These are phyloP conservation scores for Helotiales sp. DNA, from an alignment of 2,329 filamentous ascomycete genomes.

Conservation along the genomic window DNA sequence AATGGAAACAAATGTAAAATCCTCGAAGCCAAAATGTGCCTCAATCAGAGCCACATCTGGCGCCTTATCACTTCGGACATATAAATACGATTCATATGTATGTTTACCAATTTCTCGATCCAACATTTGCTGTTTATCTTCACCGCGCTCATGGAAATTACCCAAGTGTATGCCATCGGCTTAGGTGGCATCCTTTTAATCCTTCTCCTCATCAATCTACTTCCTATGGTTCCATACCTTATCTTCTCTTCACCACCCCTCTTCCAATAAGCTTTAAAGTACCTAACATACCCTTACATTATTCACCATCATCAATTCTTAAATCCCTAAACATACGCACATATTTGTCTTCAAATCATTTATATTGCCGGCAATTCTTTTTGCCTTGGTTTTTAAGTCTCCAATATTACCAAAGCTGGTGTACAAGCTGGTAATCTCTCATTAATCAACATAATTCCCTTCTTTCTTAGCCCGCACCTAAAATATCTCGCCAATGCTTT, in stretches of 20 bases:
- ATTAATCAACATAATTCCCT: slow-evolving; percentile 30
- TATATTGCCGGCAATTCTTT: slow-evolving; percentile 26
- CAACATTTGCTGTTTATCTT: too few relatives aligned
- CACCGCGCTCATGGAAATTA: slow-evolving; percentile 29
- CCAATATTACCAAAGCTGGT: slow-evolving; percentile 20
- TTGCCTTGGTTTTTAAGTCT: slow-evolving; percentile 25
- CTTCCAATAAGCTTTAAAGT: slow-evolving; percentile 15
- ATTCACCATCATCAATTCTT: slow-evolving; percentile 21
- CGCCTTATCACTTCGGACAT: too few relatives aligned
- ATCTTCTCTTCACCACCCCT: slow-evolving; percentile 14
- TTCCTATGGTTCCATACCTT: slow-evolving; percentile 16
- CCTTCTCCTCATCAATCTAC: slow-evolving; percentile 19
- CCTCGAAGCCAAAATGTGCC: too few relatives aligned
- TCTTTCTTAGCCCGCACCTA: slow-evolving; percentile 35
- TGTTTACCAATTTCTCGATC: too few relatives aligned
- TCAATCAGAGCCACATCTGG: too few relatives aligned
- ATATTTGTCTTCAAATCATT: slow-evolving; percentile 22
- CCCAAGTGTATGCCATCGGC: slow-evolving; percentile 28
- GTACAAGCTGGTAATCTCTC: slow-evolving; percentile 25
- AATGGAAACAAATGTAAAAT: too few relatives aligned
- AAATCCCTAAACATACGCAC: slow-evolving; percentile 24
- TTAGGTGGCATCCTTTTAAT: slow-evolving; percentile 21
- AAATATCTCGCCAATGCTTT: slow-evolving; percentile 33
- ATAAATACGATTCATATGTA: too few relatives aligned
- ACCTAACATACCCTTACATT: slow-evolving; percentile 26